Base-by-base conservation (phyloP, 2,329 filamentous ascomycete genomes). In the Xenosphaeropsis pyriputrescens region DNA sequence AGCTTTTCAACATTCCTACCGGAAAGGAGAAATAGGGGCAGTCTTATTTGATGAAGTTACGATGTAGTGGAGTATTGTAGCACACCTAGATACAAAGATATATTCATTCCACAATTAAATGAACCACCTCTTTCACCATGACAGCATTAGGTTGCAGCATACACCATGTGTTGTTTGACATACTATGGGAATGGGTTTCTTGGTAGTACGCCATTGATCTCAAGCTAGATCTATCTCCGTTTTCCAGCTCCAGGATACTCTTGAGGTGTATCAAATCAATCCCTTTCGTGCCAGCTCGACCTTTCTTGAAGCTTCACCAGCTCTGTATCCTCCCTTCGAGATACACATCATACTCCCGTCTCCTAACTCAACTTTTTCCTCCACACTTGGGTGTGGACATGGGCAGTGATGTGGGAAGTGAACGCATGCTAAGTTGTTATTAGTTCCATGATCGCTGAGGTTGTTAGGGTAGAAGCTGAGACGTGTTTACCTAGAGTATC, bases 351-450 rank as follows among this genome's bases (percentile, higher is more conserved):
- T 71, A 47, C 75, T 74, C 0, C 83, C 83, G 4, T 88, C 80
- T 5, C 68, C 73, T 19, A 78, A 51, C 58, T 82, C 84, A 45
- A 85, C 72, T 54, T 91, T 91, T 47, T 89, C 83, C 53, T 89
- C 78, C 43, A 81, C 65, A 7, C 66, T 61, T 1, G 81, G 77
- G 64, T 81, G 93, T 2, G 85, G 70, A 62, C 91, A 98, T 18
- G 91, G 91, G 60, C 91, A 98, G 61, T 98, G 91, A 57, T 96
- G 89, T 2, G 91, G 88, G 63, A 93, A 91, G 57, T 93, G 80
- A 6, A 98, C 91, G 64, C 91, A 98, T 29, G 88, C 83, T 62
- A 38, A 9, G 14, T 34, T n/a, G 36, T 29, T 16, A 16, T 19
- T 15, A 16, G 14, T 26, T 26, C 22, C 8, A 26, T 26, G 8